Conservation (phyloP, 108 stramenopile species). For the Nitzschia inconspicua region DNA sequence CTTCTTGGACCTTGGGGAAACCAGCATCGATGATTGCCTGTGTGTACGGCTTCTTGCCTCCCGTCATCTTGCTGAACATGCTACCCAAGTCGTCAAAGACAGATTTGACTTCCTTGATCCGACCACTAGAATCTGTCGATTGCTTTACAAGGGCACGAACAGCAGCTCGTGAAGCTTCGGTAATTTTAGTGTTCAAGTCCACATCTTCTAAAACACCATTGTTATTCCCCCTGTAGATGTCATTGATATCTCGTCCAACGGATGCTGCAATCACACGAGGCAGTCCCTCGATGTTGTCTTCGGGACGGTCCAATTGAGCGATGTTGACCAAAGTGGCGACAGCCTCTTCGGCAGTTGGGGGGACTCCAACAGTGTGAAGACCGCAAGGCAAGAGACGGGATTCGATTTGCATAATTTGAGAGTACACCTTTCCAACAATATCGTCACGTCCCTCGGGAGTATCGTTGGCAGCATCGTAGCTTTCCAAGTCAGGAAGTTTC, state of each 20-base stretch:
- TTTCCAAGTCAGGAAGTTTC: slow-evolving; percentile 84
- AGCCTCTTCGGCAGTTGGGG: slow-evolving; percentile 93
- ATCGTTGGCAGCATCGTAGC: slow-evolving; percentile 74
- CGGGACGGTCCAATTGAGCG: slow-evolving; percentile 91
- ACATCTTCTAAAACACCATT: slow-evolving; percentile 84
- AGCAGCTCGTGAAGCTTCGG: slow-evolving; percentile 83
- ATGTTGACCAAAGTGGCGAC: slow-evolving; percentile 96
- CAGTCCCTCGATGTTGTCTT: slow-evolving; percentile 90
- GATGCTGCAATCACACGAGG: slow-evolving; percentile 92
- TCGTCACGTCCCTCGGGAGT: slow-evolving; percentile 81
- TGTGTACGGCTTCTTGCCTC: slow-evolving; percentile 86
- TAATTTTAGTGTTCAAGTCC: slow-evolving; percentile 82
- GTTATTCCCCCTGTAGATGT: slow-evolving; percentile 93
- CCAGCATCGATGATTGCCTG: slow-evolving; percentile 86
- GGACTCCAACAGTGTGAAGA: slow-evolving; percentile 94
- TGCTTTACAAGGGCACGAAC: slow-evolving; percentile 86
- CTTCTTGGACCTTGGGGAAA: slow-evolving; percentile 80
- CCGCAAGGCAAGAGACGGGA: slow-evolving; percentile 95
- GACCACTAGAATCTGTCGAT: slow-evolving; percentile 88
- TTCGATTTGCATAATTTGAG: slow-evolving; percentile 96
- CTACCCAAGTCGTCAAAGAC: slow-evolving; percentile 81
- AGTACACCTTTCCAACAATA: slow-evolving; percentile 87
- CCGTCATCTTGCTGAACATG: slow-evolving; percentile 59
- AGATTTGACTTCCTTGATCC: slow-evolving; percentile 93
- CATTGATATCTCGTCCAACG: slow-evolving; percentile 91